Conservation (phyloP, 768 basidiomycete species). For the Chiua virens region DNA sequence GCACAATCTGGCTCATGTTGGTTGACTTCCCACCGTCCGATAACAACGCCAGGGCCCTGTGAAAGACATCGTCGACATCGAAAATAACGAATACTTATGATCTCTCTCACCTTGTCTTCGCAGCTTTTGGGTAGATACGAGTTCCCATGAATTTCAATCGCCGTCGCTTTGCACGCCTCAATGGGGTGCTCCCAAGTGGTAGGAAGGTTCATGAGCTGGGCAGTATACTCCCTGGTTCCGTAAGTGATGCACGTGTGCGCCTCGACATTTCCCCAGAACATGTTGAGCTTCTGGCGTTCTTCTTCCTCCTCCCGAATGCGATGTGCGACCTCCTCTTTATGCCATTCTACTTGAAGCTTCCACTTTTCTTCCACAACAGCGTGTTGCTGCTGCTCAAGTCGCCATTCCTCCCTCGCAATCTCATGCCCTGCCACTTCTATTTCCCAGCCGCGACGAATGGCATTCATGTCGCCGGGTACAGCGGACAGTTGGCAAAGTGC, state of each 20-base stretch:
- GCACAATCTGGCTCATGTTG: no score
- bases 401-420: conserved; percentile 3
- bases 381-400: conserved; percentile 5
- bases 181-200: conserved; percentile 19
- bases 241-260: no score
- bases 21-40: no score
- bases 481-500: conserved; percentile 6
- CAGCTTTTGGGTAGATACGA: conserved; percentile 18
- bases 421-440: background rate
- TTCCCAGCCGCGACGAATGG: conserved; percentile 11
- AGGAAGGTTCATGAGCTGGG: no score
- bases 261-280: conserved; percentile 18
- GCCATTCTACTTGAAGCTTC: conserved; percentile 11
- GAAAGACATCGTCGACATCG: background rate
- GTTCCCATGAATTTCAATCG: conserved; percentile 23
- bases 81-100: background rate
- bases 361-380: background rate
- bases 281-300: no score
- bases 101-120: conserved; percentile 20
- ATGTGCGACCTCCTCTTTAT: conserved; percentile 3
- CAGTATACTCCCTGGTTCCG: no score
- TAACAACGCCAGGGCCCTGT: no score
- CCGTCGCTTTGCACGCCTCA: conserved; percentile 26
- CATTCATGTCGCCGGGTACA: conserved; percentile 10
- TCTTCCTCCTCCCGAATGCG: conserved; percentile 7